Base-by-base conservation (phyloP, 2,329 filamentous ascomycete species). In the Mycosphaerella sp. region DNA sequence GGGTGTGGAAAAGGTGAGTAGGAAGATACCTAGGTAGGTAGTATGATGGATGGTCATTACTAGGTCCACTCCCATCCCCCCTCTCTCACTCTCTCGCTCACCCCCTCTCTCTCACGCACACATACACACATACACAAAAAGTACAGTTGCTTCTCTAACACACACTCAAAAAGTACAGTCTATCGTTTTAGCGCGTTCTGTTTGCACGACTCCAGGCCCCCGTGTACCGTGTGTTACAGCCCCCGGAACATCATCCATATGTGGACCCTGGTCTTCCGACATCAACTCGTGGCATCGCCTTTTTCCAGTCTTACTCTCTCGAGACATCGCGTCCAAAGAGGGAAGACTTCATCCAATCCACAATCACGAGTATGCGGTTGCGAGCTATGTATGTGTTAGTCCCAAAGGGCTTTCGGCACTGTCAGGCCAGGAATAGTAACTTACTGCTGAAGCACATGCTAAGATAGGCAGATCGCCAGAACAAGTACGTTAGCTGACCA, bases 361-460 rank as follows among this genome's bases (percentile, higher is more conserved):
- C 79, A 61, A 89, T 77, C 65, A 98, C 93, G 48, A 98, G 81
- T 65, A 97, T 82, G 70, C 93, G 86, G 78, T 98, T 98, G 66
- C 93, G 89, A 59, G 89, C 89, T 95, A 59, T 36, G 26, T 49
- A 53, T 12, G 50, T 10, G 57, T 68, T 54, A 66, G 64, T 51
- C 23, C n/a, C 32, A 7, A 32, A 21, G 21, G 38, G n/a, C 6
- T 40, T 3, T 14, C 26, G 26, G 5, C 26, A 6, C 21, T 48
- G 17, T 21, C 21, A 21, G 21, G 21, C 21, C 43, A 38, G 4
- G 41, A 48, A 14, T 23, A 29, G n/a, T 21, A 46, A 58, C 89
- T 84, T 81, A 93, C 89, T 91, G 84, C 91, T 97, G 74, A 98
- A 98, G 83, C 92, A 96, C 93, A 98, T 98, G 80, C 89, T 96